Percentiles rank a stretch among this genome's conserved stretches.
These are phyloP conservation scores for Tolypocladium cylindrosporum DNA, from an alignment of 2,329 filamentous ascomycete genomes.

Conservation along the genomic window DNA sequence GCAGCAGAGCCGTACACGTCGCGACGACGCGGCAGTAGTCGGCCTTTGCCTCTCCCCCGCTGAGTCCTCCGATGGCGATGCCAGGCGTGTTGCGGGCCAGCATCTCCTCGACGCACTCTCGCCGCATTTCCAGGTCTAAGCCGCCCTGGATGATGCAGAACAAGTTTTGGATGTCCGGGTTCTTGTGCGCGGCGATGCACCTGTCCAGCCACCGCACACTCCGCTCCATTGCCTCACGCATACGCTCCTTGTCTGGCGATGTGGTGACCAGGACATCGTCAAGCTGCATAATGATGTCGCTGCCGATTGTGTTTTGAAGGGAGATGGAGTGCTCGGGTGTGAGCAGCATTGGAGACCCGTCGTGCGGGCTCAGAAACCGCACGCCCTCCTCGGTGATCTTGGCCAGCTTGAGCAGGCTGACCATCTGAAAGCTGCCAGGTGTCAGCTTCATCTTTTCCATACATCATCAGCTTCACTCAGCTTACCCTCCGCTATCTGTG, in stretches of 20 bases:
- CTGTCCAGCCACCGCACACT: constrained; percentile 93
- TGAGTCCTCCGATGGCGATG: constrained; percentile 91
- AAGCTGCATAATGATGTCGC: constrained; percentile 98
- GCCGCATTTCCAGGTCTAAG: constrained; percentile 75
- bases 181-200: constrained; percentile 82
- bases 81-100: constrained; percentile 83
- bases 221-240: constrained; percentile 90
- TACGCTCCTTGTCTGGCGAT: constrained; percentile 76
- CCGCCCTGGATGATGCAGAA: constrained; percentile 99
- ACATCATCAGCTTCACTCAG: constrained; percentile 4
- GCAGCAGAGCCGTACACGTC: constrained; percentile 75
- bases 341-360: constrained; percentile 89
- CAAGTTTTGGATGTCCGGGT: constrained; percentile 76
- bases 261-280: constrained; percentile 97
- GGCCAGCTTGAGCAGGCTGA: constrained; percentile 85
- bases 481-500: constrained; percentile 66
- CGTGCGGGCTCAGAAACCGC: constrained; percentile 89
- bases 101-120: constrained; percentile 80
- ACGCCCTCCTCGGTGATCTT: constrained; percentile 94
- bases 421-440: constrained; percentile 82
- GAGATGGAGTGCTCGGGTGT: constrained; percentile 96
- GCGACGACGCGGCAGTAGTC: constrained; percentile 87
- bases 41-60: constrained; percentile 87
- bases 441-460: neutral
- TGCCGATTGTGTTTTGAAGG: constrained; percentile 93